Conservation (phyloP, 1,139 yeast genomes). For the Dujonia santamariae region DNA sequence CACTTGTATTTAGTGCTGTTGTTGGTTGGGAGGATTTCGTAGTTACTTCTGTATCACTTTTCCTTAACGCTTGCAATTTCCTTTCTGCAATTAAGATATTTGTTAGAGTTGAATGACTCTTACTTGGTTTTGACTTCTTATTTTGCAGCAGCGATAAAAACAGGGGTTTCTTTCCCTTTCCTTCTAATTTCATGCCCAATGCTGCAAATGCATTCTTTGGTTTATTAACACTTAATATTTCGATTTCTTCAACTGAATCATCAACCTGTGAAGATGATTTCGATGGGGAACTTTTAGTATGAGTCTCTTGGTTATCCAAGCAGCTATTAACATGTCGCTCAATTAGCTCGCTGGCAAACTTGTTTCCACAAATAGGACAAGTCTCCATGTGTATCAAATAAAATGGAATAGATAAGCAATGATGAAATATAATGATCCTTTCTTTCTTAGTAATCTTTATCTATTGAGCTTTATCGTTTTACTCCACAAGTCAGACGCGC, state of each 20-base stretch:
- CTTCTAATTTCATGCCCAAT: conserved; percentile 21
- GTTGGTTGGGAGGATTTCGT: not conserved
- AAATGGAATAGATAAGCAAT: conserved; percentile 1
- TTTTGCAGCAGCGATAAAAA: no score
- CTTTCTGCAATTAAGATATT: conserved; percentile 32
- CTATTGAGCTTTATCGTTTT: no score
- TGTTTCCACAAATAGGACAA: conserved; percentile 38
- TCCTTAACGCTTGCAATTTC: conserved; percentile 16
- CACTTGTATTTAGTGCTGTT: not conserved
- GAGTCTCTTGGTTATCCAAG: conserved; percentile 23
- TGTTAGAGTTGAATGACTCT: conserved; percentile 28
- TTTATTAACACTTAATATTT: conserved; percentile 1
- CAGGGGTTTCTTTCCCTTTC: not conserved
- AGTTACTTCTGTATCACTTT: conserved; percentile 6
- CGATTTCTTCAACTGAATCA: conserved; percentile 2
- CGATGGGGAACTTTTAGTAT: not conserved
- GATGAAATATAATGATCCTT: not conserved
- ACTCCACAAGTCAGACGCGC: no score
- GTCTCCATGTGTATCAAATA: conserved; percentile 11
- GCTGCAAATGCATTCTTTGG: conserved; percentile 23
- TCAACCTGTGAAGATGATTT: not conserved
- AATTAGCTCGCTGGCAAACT: conserved; percentile 20
- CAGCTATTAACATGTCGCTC: conserved; percentile 43
- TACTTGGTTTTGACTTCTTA: conserved; percentile 15
- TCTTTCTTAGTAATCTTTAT: no score